Base-by-base conservation (phyloP, 139 green algal genomes). In the Desmodesmus armatus region DNA sequence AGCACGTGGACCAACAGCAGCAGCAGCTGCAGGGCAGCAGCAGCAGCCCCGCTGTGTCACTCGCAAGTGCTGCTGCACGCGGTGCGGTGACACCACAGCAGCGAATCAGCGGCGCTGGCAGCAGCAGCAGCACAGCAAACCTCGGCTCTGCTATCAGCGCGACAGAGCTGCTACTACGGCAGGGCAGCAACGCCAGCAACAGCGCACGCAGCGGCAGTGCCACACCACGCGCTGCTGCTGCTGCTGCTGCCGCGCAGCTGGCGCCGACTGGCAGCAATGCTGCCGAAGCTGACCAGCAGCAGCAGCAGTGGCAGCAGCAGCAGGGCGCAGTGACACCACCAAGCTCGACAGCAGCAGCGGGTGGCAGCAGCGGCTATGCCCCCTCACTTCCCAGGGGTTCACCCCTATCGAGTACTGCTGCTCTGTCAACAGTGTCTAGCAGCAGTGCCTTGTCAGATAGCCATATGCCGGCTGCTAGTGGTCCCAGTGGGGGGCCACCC, bases 101-200 rank as follows among this genome's bases (percentile, higher is more conserved):
- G n/a, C n/a, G n/a, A n/a, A n/a, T n/a, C n/a, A n/a, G n/a, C n/a
- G n/a, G n/a, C 17, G 69, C 40, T 5, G 13, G 66, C 35, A 74
- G 29, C 33, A 43, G 9, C 35, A 39, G 23, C 69, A 33, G 69
- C 39, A 39, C 40, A 39, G 39, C 39, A 6, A 27, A 31, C 15
- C 27, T 41, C 27, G 55, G 55, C 19, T 25, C 47, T 55, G 35
- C 67, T 75, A 5, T 49, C 67, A 53, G 37, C 17, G 5, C 73
- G n/a, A n/a, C n/a, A n/a, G n/a, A n/a, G n/a, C n/a, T n/a, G n/a
- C n/a, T n/a, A n/a, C n/a, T n/a, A n/a, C n/a, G n/a, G n/a, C n/a
- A n/a, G n/a, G n/a, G 33, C 73, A 63, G 31, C 41, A 49, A 49
- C 23, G 17, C 25, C 39, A 65, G 76, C 76, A 82, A 55, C 29